These are phyloP conservation scores for Cutaneotrichosporon sp. DNA, from an alignment of 1,284 basidiomycete species.

Conservation along the genomic window DNA sequence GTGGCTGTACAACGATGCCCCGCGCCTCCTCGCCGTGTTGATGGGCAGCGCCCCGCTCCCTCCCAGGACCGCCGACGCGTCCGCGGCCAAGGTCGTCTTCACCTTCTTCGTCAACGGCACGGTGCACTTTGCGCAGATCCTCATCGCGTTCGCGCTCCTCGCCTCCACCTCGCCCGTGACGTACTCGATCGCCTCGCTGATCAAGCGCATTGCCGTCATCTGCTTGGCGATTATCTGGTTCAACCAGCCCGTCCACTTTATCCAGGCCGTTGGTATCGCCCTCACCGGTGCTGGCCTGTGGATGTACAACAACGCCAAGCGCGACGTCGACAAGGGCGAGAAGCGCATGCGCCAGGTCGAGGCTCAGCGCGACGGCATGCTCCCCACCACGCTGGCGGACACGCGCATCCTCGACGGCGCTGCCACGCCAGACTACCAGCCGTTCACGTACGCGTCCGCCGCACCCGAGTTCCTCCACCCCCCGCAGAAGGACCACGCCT, in stretches of 20 bases:
- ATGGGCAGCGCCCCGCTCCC: conserved; percentile 22
- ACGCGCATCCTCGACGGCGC: conserved; percentile 39
- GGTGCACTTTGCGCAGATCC: conserved; percentile 95
- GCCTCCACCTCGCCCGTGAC: conserved; percentile 96
- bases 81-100: conserved; percentile 55
- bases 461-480: background rate
- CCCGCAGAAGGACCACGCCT: conserved; percentile 30
- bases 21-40: conserved; percentile 60
- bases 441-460: background rate
- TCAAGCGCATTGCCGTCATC: conserved; percentile 98
- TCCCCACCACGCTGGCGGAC: conserved; percentile 45
- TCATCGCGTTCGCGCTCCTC: conserved; percentile 95
- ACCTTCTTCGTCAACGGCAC: conserved; percentile 90
- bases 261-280: conserved; percentile 84
- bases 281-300: conserved; percentile 89
- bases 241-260: conserved; percentile 75
- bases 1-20: conserved; percentile 84
- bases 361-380: conserved; percentile 57
- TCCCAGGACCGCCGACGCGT: background rate
- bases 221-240: conserved; percentile 98
- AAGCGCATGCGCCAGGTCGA: conserved; percentile 82
- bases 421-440: background rate
- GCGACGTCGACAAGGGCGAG: conserved; percentile 90
- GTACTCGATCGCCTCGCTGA: conserved; percentile 95
- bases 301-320: conserved; percentile 94